A percentile compares a stretch with the other conserved stretches of the same genome.
Evolutionary conservation across 164 flowering plant species (phyloP).

Genomic region (Tetracentron sinense): DNA sequence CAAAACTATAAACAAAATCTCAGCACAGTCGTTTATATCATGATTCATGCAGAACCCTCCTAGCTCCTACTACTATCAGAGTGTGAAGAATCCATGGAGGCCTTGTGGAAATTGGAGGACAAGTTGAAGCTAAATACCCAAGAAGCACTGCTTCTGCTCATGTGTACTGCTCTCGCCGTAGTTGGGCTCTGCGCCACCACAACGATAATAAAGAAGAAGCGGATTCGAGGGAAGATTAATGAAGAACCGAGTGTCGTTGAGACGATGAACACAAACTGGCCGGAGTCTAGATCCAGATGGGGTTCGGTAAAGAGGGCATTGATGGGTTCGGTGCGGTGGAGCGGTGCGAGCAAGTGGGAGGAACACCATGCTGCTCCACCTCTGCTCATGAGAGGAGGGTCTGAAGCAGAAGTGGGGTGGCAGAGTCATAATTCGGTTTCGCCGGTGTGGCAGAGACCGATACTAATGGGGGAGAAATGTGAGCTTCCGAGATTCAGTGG

Average conservation of each 20-base stretch:
- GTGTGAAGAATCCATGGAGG: constrained; percentile 42
- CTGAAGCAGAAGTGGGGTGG: constrained; percentile 23
- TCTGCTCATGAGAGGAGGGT: constrained; percentile 19
- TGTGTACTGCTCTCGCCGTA: constrained; percentile 31
- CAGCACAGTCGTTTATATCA: not conserved
- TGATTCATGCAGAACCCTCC: too few species aligned
- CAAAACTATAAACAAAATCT: not conserved
- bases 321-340: constrained; percentile 49
- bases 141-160: constrained; percentile 37
- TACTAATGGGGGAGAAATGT: constrained; percentile 68
- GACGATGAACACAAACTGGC: not conserved
- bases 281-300: constrained; percentile 19
- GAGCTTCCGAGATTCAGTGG: constrained; percentile 87
- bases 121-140: constrained; percentile 57
- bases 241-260: not conserved
- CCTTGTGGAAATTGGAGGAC: constrained; percentile 56
- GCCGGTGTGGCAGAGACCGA: constrained; percentile 89
- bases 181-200: constrained; percentile 37
- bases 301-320: constrained; percentile 36
- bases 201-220: constrained; percentile 16
- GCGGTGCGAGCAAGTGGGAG: constrained; percentile 44
- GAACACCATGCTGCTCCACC: constrained; percentile 27
- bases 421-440: constrained; percentile 40
- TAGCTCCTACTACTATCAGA: not conserved
- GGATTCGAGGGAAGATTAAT: constrained; percentile 1